Evolutionary conservation across 345 rosid species (phyloP).

Genomic region (Laguncularia racemosa): DNA sequence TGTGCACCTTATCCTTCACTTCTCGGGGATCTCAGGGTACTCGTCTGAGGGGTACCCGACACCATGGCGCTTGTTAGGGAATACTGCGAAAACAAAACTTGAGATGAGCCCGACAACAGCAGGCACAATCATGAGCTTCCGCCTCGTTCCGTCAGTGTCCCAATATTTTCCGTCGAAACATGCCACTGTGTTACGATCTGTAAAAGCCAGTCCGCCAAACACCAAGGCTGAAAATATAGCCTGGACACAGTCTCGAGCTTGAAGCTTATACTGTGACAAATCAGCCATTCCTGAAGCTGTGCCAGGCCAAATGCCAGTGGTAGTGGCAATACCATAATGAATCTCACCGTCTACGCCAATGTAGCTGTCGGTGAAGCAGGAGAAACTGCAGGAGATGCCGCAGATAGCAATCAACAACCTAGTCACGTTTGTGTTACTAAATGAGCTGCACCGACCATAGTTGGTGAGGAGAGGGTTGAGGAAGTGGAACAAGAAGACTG

Average conservation of each 20-base stretch:
- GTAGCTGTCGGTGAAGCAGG: slow-evolving; percentile 74
- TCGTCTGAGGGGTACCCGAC: slow-evolving; percentile 48
- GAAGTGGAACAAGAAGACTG: slow-evolving; percentile 70
- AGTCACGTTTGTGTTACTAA: slow-evolving; percentile 43
- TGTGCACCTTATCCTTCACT: too few species aligned
- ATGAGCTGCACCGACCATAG: slow-evolving; percentile 44
- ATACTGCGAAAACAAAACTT: slow-evolving; percentile 39
- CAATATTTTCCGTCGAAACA: slow-evolving; percentile 52
- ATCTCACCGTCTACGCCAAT: slow-evolving; percentile 33
- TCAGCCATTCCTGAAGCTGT: slow-evolving; percentile 27
- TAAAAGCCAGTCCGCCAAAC: slow-evolving; percentile 43
- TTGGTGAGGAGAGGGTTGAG: slow-evolving; percentile 76
- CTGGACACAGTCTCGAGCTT: slow-evolving; percentile 55
- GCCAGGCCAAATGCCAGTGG: slow-evolving; percentile 52
- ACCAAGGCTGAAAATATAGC: slow-evolving; percentile 41
- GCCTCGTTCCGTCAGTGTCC: slow-evolving; percentile 36
- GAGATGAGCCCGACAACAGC: slow-evolving; percentile 49
- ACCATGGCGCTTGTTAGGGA: slow-evolving; percentile 67
- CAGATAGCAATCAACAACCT: slow-evolving; percentile 51
- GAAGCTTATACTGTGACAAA: slow-evolving; percentile 41
- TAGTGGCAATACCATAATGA: slow-evolving; percentile 56
- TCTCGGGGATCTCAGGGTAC: too few species aligned
- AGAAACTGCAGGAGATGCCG: slow-evolving; percentile 56
- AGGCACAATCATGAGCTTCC: slow-evolving; percentile 46
- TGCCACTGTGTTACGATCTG: slow-evolving; percentile 47